Evolutionary conservation across 768 basidiomycete species (phyloP), one percentile per base, ranked within the genome.

Genomic region (Panaeolus papilionaceus): DNA sequence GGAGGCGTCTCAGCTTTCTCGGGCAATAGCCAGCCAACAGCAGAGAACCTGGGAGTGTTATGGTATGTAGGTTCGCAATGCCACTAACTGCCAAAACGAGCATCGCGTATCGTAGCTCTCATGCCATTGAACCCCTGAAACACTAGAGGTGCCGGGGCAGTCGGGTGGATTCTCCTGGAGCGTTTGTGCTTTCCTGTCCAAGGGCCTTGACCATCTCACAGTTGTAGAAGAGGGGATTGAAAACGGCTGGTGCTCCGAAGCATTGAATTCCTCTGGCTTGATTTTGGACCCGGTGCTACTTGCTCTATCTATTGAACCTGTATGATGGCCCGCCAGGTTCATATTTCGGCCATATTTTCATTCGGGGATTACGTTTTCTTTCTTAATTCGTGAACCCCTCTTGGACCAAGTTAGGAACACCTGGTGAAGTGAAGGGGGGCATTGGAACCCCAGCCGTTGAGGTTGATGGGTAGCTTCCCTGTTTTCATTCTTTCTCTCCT

Each of bases 41-140:
- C 28, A 33, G 54, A 28, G 42, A 44, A 44, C 4, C 42, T 44
- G 14, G 47, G 12, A 51, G 47, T 20, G 6, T 51, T 7, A 9
- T n/a, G 54, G 16, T 28, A 28, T 58, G 54, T 33, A 58, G 54
- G 54, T 58, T 58, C 54, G 54, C 54, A 4, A n/a, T 58, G 26
- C 54, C 54, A 58, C 54, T 33, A 58, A 58, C 54, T 58, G 54
- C 54, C 54, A 58, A 58, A 58, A 51, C 23, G 14, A 37, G 47
- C 47, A 49, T 49, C 20, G 9, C 20, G 33, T 28, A 9, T 6
- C 54, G 14, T 7, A 11, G 1, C 54, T 58, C 54, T 23, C 54
- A 58, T 28, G 54, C 14, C 11, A 28, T 33, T 4, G 54, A 58
- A 37, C 16, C 54, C 54, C 54, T 58, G 54, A 58, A 58, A 33